phyloP scores from a whole-genome alignment of 148 eudicot genomes.

The Diospyros kaki region DNA sequence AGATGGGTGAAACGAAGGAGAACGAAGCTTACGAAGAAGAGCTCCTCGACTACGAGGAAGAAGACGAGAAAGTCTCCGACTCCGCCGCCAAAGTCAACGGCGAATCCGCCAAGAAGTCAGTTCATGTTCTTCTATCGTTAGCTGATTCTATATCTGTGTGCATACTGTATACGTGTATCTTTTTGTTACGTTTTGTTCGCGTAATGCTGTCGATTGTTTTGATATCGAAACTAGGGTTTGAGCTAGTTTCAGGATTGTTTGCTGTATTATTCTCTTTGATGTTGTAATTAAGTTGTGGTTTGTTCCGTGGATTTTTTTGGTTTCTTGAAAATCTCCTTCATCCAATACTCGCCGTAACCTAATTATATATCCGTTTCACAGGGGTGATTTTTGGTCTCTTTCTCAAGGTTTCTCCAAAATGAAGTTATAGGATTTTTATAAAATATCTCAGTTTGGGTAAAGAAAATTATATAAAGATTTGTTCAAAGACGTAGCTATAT shows the following conservation, averaged over 20 bases:
- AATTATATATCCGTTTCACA: too few relatives aligned
- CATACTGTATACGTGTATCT: not conserved
- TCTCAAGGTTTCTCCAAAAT: too few relatives aligned
- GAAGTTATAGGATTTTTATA: too few relatives aligned
- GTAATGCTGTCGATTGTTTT: not conserved
- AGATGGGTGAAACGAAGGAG: conserved; percentile 48
- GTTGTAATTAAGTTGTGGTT: not conserved
- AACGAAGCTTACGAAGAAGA: conserved; percentile 56
- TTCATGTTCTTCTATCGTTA: not conserved
- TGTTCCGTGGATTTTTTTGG: not conserved
- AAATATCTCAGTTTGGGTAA: too few relatives aligned
- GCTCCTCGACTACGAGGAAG: conserved; percentile 62
- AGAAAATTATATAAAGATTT: too few relatives aligned
- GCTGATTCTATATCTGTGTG: not conserved
- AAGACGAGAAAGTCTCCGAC: conserved; percentile 52
- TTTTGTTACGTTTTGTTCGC: not conserved
- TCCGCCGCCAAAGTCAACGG: conserved; percentile 42
- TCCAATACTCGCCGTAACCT: too few relatives aligned
- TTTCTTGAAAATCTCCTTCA: not conserved
- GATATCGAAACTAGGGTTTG: not conserved
- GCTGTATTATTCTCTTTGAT: not conserved
- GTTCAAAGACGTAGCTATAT: too few relatives aligned
- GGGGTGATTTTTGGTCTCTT: not conserved
- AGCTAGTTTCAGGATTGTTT: not conserved
- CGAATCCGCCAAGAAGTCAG: conserved; percentile 51